These are phyloP conservation scores for Trichoderma sp. DNA, from an alignment of 2,329 filamentous ascomycete genomes.

Conservation along the genomic window DNA sequence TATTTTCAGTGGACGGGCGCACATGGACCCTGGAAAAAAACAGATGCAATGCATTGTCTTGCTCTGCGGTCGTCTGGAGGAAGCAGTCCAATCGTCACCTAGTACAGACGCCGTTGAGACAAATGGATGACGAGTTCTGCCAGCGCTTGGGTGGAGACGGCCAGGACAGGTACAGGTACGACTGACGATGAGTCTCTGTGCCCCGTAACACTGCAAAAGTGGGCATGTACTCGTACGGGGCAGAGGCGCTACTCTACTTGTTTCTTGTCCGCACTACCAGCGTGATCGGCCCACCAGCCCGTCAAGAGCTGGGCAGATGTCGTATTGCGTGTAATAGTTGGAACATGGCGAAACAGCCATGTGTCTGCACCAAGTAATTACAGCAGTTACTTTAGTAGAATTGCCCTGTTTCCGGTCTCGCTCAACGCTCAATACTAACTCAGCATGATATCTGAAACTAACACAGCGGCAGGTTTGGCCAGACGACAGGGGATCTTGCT, in stretches of 20 bases:
- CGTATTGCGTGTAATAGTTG: background rate
- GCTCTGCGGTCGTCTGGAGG: background rate
- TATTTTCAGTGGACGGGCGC: background rate
- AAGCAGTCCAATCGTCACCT: background rate
- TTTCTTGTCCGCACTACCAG: background rate
- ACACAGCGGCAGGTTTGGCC: background rate
- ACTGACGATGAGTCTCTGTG: background rate
- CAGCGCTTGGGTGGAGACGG: conserved; percentile 8
- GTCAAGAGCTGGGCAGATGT: background rate
- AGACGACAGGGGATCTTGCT: background rate
- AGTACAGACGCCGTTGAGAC: background rate
- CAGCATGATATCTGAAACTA: background rate
- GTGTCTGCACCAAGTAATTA: background rate
- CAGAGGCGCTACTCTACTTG: background rate
- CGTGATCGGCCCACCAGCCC: conserved; percentile 18
- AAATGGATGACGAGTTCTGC: conserved; percentile 10
- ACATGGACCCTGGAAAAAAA: background rate
- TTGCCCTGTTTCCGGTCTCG: too few species aligned
- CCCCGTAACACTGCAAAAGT: background rate
- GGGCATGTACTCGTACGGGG: background rate
- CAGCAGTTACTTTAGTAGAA: background rate
- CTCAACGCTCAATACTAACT: background rate
- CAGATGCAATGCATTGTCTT: background rate
- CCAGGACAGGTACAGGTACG: background rate
- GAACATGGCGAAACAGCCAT: background rate